Evolutionary conservation across 306 rosid species (phyloP), one percentile per base, ranked within the genome.

Genomic region (Dicorynia guianensis): DNA sequence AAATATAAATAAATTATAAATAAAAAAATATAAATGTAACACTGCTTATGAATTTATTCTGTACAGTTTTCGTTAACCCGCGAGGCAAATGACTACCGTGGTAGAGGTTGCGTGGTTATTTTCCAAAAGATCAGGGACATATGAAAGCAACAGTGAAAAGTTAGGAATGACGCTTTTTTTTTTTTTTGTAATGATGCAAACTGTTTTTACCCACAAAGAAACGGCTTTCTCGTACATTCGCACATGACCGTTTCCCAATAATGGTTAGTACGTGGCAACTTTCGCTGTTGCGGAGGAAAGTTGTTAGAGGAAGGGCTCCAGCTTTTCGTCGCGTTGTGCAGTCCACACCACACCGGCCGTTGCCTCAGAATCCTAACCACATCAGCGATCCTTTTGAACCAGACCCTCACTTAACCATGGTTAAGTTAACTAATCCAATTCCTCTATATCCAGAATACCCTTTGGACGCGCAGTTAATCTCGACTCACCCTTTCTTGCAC

Each of bases 331-430:
- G 17, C 9, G 57, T 36, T 63, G 19, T 35, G 54, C 49, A 4
- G 86, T 85, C 81, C 39, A 40, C 60, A 62, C 64, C 88, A 48
- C 8, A 60, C 34, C 85, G 76, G 88, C 98, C 97, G 93, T 93
- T 88, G 68, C 89, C 86, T 89, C 63, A 42, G 78, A 80, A 82
- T 86, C 93, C 78, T 56, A 79, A 84, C 79, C 49, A 54, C 7
- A 35, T 52, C 59, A 62, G 56, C 19, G 36, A 50, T 61, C 8
- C 67, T 17, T 44, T 47, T 1, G 5, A 2, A 66, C 8, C 57
- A 33, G 75, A 30, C 72, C 61, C 56, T 13, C 12, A 62, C 30
- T 42, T 8, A 65, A 87, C 88, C 75, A 63, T 67, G 79, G 88
- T 91, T 81, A 48, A 78, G 75, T 79, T 55, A 74, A 40, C 55